These are phyloP conservation scores for Phialophora tarda DNA, from an alignment of 2,329 filamentous ascomycete genomes.

Conservation along the genomic window DNA sequence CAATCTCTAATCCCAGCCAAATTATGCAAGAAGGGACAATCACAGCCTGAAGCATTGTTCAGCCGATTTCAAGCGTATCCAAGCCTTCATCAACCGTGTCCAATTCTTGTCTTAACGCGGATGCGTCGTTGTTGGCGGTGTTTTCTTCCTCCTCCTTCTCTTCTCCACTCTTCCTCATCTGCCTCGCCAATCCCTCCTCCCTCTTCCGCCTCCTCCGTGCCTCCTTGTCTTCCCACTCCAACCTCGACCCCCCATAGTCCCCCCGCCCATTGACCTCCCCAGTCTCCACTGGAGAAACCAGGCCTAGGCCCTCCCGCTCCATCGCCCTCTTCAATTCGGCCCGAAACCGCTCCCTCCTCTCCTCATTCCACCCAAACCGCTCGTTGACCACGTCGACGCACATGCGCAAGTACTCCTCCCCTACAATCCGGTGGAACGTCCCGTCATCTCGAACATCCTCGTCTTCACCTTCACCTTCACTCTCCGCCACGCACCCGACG, in stretches of 20 bases:
- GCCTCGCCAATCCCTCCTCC: slow-evolving; percentile 49
- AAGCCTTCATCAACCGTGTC: background rate
- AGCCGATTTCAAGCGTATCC: background rate
- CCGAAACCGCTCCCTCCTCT: slow-evolving; percentile 48
- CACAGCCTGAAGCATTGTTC: background rate
- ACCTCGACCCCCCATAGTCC: background rate
- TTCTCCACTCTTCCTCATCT: slow-evolving; percentile 37
- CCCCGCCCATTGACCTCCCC: slow-evolving; percentile 13
- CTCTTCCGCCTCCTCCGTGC: slow-evolving; percentile 49
- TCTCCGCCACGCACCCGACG: slow-evolving; percentile 61
- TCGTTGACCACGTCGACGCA: slow-evolving; percentile 75
- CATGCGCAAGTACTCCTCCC: slow-evolving; percentile 68
- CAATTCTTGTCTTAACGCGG: background rate
- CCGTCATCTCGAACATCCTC: slow-evolving; percentile 37
- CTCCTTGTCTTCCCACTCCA: slow-evolving; percentile 41
- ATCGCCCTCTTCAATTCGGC: slow-evolving; percentile 34
- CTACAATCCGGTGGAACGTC: slow-evolving; percentile 59
- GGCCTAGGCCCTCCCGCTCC: slow-evolving; percentile 27
- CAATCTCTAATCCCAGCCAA: background rate
- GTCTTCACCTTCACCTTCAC: slow-evolving; percentile 39
- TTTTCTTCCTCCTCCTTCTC: background rate
- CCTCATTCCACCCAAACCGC: slow-evolving; percentile 49
- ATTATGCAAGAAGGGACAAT: background rate
- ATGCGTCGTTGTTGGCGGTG: background rate
- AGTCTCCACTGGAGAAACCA: background rate